Conservation (phyloP, 208 protist genomes). For the Crithidia thermophila region DNA sequence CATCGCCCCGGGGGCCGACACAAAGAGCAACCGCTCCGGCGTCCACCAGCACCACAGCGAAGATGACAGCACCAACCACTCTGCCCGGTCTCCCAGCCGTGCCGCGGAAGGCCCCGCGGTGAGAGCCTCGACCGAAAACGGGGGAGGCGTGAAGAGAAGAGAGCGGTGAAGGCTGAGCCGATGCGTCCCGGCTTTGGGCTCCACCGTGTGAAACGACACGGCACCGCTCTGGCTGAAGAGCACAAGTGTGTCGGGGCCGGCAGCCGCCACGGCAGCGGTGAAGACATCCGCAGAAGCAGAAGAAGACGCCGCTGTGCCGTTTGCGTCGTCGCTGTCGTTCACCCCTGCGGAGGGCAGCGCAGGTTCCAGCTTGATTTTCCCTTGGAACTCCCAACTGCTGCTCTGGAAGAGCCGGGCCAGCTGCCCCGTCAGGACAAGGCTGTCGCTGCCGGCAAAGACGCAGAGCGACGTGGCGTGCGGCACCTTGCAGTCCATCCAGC, state of each 20-base stretch:
- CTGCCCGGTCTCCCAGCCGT: background rate
- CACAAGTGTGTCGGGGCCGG: background rate
- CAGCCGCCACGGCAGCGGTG: constrained; percentile 13
- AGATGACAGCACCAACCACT: constrained; percentile 11
- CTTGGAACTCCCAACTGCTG: constrained; percentile 75
- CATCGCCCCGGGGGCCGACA: constrained; percentile 9
- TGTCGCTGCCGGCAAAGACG: constrained; percentile 14
- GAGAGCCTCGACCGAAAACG: background rate
- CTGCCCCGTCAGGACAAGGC: constrained; percentile 62
- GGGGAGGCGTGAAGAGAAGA: background rate
- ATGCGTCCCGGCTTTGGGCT: constrained; percentile 12
- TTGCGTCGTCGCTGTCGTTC: background rate
- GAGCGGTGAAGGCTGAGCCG: constrained; percentile 16
- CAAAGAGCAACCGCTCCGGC: constrained; percentile 15
- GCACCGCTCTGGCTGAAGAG: constrained; percentile 16
- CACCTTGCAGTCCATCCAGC: constrained; percentile 92
- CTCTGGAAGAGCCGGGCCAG: constrained; percentile 67
- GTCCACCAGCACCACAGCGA: constrained; percentile 35
- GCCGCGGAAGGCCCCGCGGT: background rate
- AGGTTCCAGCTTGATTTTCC: constrained; percentile 53
- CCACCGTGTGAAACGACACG: constrained; percentile 16
- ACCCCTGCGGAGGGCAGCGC: background rate
- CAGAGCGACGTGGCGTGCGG: constrained; percentile 42
- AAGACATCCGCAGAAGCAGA: constrained; percentile 22
- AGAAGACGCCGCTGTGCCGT: constrained; percentile 10